Evolutionary conservation across 2,329 filamentous ascomycete species (phyloP).

Genomic region (Aureobasidium sp.): DNA sequence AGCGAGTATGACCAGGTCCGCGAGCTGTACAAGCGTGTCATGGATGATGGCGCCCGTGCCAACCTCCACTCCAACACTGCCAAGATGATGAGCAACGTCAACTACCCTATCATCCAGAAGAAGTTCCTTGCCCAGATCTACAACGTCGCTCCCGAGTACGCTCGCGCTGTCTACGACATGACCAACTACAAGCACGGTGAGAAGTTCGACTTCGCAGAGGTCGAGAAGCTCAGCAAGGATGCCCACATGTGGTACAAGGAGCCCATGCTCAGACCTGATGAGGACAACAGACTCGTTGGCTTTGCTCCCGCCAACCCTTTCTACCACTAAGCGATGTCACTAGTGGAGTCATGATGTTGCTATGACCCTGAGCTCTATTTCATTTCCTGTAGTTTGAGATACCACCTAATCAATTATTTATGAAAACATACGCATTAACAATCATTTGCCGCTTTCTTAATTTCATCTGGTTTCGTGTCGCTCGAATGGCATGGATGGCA

Average conservation of each 20-base stretch:
- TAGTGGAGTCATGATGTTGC: neutral
- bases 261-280: slow-evolving; percentile 37
- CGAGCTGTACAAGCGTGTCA: slow-evolving; percentile 44
- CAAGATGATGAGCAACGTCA: slow-evolving; percentile 26
- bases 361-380: neutral
- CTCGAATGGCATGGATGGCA: neutral
- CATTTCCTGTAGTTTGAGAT: neutral
- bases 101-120: slow-evolving; percentile 29
- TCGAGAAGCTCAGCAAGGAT: slow-evolving; percentile 38
- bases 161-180: slow-evolving; percentile 41
- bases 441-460: too few species aligned
- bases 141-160: slow-evolving; percentile 43
- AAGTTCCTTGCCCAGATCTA: slow-evolving; percentile 49
- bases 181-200: slow-evolving; percentile 32
- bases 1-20: slow-evolving; percentile 48
- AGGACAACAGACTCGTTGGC: slow-evolving; percentile 36
- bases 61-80: slow-evolving; percentile 46
- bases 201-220: slow-evolving; percentile 40
- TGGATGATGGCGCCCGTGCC: slow-evolving; percentile 38
- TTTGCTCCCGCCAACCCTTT: slow-evolving; percentile 19
- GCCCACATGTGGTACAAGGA: slow-evolving; percentile 43
- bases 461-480: neutral
- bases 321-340: neutral
- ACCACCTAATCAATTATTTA: neutral
- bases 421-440: neutral